phyloP scores from a whole-genome alignment of 2,329 filamentous ascomycete species.

The Penicillium frequentans region DNA sequence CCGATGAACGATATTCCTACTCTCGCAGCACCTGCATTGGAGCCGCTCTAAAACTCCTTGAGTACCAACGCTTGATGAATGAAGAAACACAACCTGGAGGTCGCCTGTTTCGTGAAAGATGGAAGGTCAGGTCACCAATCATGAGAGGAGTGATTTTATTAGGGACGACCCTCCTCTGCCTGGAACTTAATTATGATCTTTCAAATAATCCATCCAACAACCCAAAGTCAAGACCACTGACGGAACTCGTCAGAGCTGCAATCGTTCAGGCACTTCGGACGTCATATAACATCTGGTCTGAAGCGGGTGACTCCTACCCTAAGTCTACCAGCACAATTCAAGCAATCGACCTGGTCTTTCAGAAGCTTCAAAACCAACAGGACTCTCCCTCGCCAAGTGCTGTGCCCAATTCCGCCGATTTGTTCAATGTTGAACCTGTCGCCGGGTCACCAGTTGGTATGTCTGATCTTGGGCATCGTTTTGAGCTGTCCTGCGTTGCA shows the following conservation, averaged over 20 bases:
- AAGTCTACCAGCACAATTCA: conserved; percentile 1
- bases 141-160: conserved; percentile 61
- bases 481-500: background rate
- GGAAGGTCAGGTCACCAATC: conserved; percentile 56
- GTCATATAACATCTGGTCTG: conserved; percentile 5
- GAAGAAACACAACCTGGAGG: conserved; percentile 53
- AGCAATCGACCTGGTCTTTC: conserved; percentile 4
- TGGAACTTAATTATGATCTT: conserved; percentile 31
- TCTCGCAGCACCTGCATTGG: conserved; percentile 48
- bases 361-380: background rate
- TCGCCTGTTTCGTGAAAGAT: conserved; percentile 51
- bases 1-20: conserved; percentile 34
- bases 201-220: background rate
- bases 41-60: conserved; percentile 47
- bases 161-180: conserved; percentile 58
- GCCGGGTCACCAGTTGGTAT: background rate
- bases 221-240: background rate
- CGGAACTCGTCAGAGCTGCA: background rate
- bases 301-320: background rate
- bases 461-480: background rate
- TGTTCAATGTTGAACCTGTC: background rate
- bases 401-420: background rate
- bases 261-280: conserved; percentile 8
- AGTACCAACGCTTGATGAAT: conserved; percentile 50
- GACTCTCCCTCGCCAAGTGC: background rate